Base-by-base conservation (phyloP, 1,284 basidiomycete genomes). In the Lentinula novae-zelandiae region DNA sequence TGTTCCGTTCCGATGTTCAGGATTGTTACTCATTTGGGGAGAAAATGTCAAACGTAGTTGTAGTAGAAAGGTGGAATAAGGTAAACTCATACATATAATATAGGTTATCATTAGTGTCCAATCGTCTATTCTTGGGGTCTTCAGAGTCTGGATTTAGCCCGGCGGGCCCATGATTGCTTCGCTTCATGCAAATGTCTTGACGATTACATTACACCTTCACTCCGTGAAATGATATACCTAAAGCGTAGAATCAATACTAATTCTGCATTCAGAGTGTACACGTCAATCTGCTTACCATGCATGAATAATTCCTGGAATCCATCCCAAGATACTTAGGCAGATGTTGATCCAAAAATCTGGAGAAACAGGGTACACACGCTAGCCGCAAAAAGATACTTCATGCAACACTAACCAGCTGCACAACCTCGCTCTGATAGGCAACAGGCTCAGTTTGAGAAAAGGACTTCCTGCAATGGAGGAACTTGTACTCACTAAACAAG, bases 261-360 rank as follows among this genome's bases (percentile, higher is more conserved):
- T 27, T 27, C 27, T 27, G 27, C 27, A 27, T 27, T 27, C 27
- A 3, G 27, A 27, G 3, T 22, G 27, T 27, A 27, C 22, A 27
- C 3, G 27, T 27, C 27, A 27, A 27, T 27, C 3, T 27, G 27
- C 73, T 42, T 62, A 84, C 83, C 82, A 84, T 6, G 83, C 82
- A 63, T 86, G 83, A 38, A 84, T 67, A 1, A 84, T 76, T 13
- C 83, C 83, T 15, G 83, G 84, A 53, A 85, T 80, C 82, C 82
- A 85, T 22, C 79, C 83, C 10, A 85, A 70, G 56, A 85, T 74
- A 66, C 74, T 79, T 9, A 86, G 70, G 4, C 75, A 69, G 64
- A 85, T 75, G 67, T 85, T 85, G 62, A 85, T 84, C 72, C 77
- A 80, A 60, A 85, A 76, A 61, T 85, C 84, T 82, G 61, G 7